These are phyloP conservation scores for Phytopythium cucurbitacearum DNA, from an alignment of 352 stramenopile genomes.

Conservation along the genomic window DNA sequence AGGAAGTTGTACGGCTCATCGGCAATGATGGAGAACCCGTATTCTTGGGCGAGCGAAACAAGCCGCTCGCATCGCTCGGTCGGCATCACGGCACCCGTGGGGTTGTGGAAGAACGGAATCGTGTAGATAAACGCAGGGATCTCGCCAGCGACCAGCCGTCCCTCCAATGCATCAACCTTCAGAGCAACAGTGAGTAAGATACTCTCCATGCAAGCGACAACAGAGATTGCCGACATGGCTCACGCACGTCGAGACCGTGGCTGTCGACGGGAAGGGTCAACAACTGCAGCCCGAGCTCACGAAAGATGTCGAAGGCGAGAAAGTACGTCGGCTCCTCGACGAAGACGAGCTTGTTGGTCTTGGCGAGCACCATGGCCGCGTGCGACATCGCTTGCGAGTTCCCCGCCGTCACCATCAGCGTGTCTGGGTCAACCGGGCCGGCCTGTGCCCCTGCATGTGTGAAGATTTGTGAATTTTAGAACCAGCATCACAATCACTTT, in stretches of 20 bases:
- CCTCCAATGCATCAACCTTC: constrained; percentile 62
- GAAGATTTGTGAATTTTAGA: not conserved
- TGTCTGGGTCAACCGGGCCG: constrained; percentile 31
- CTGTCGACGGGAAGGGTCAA: constrained; percentile 71
- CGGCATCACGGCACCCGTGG: constrained; percentile 79
- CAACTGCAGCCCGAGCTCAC: constrained; percentile 81
- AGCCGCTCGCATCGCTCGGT: constrained; percentile 65
- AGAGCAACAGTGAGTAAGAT: too few species aligned
- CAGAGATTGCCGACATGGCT: too few species aligned
- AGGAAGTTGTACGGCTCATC: constrained; percentile 95
- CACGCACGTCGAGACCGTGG: constrained; percentile 62
- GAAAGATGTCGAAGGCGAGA: constrained; percentile 89
- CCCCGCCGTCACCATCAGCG: constrained; percentile 86
- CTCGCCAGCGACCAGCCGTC: constrained; percentile 43
- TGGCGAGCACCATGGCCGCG: constrained; percentile 64
- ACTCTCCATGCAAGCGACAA: not conserved
- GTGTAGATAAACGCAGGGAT: constrained; percentile 90
- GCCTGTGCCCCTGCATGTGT: constrained; percentile 13
- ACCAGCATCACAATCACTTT: not conserved
- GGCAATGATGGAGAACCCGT: constrained; percentile 84
- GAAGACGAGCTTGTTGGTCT: constrained; percentile 82
- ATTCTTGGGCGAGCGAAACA: constrained; percentile 71
- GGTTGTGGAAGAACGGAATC: constrained; percentile 93
- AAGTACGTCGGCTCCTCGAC: constrained; percentile 94
- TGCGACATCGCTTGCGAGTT: constrained; percentile 92